A percentile compares a stretch with the other conserved stretches of the same genome.
phyloP scores from a whole-genome alignment of 495 filamentous ascomycete genomes.

The Staphylotrichum longicolle region DNA sequence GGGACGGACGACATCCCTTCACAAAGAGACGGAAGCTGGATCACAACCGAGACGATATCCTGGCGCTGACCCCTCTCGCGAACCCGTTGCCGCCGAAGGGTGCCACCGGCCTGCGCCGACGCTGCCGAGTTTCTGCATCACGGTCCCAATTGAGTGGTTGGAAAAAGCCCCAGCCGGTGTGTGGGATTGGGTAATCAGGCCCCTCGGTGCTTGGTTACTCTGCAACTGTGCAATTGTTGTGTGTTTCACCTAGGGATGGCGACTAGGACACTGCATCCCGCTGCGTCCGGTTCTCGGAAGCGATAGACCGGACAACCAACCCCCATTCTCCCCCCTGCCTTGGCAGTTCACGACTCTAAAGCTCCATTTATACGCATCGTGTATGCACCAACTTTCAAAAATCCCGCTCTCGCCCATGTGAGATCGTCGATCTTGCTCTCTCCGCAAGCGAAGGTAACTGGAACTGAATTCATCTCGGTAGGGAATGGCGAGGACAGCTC shows the following conservation, averaged over 20 bases:
- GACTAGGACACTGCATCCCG: neutral
- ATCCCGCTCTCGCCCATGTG: constrained; percentile 10
- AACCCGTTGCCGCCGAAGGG: constrained; percentile 16
- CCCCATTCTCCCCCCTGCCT: neutral
- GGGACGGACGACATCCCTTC: constrained; percentile 10
- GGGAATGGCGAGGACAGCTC: neutral
- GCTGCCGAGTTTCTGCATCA: constrained; percentile 13
- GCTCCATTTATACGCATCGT: too few species aligned
- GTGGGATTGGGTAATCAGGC: neutral
- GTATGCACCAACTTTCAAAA: neutral
- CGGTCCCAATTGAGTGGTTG: constrained; percentile 35
- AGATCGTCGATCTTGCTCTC: neutral
- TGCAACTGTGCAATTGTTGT: constrained; percentile 4
- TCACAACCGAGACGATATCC: neutral
- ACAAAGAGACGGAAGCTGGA: neutral
- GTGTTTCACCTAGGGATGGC: neutral
- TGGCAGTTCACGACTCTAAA: too few species aligned
- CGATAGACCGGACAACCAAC: neutral
- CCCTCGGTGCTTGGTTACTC: neutral
- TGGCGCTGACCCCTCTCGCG: too few species aligned
- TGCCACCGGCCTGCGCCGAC: constrained; percentile 9
- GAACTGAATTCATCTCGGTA: constrained; percentile 7
- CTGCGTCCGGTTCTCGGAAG: constrained; percentile 16
- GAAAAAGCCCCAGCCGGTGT: constrained; percentile 1
- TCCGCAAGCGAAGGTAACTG: neutral